phyloP scores from a whole-genome alignment of 192 early-diverging fungal species.

The Backusella westeae region DNA sequence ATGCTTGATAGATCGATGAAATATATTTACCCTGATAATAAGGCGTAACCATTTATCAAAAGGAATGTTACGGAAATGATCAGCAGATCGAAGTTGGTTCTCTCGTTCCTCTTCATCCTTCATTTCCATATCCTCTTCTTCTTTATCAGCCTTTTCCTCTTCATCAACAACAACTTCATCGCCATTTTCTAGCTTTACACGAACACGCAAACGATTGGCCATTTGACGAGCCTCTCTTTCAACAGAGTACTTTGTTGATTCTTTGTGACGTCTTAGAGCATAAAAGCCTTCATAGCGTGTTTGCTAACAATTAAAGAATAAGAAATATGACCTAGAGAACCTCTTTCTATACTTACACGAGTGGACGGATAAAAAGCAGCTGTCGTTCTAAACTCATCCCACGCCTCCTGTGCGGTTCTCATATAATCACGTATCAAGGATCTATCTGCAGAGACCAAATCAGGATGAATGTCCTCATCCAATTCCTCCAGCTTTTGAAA shows the following conservation, averaged over 20 bases:
- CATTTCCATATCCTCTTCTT: slow-evolving; percentile 12
- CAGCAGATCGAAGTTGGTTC: slow-evolving; percentile 22
- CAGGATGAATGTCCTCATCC: neutral
- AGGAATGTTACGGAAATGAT: slow-evolving; percentile 37
- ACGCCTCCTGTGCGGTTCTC: slow-evolving; percentile 16
- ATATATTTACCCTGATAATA: slow-evolving; percentile 52
- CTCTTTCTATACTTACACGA: slow-evolving; percentile 11
- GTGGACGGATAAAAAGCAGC: slow-evolving; percentile 24
- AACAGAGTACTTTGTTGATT: neutral
- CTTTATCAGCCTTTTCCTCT: slow-evolving; percentile 12
- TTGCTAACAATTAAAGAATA: neutral
- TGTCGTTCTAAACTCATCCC: slow-evolving; percentile 30
- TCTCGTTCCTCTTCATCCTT: slow-evolving; percentile 34
- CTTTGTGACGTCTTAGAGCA: neutral
- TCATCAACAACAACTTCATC: slow-evolving; percentile 19
- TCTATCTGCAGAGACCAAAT: slow-evolving; percentile 6
- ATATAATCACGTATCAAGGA: slow-evolving; percentile 23
- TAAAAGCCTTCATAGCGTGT: slow-evolving; percentile 18
- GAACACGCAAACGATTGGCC: slow-evolving; percentile 18
- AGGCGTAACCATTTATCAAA: slow-evolving; percentile 66
- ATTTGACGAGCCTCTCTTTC: slow-evolving; percentile 19
- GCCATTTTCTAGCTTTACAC: neutral
- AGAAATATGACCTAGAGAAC: neutral
- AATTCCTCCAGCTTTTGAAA: slow-evolving; percentile 8
- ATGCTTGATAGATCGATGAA: neutral